These are phyloP conservation scores for Niveomyces coronatus DNA, from an alignment of 2,329 filamentous ascomycete species.

Conservation along the genomic window DNA sequence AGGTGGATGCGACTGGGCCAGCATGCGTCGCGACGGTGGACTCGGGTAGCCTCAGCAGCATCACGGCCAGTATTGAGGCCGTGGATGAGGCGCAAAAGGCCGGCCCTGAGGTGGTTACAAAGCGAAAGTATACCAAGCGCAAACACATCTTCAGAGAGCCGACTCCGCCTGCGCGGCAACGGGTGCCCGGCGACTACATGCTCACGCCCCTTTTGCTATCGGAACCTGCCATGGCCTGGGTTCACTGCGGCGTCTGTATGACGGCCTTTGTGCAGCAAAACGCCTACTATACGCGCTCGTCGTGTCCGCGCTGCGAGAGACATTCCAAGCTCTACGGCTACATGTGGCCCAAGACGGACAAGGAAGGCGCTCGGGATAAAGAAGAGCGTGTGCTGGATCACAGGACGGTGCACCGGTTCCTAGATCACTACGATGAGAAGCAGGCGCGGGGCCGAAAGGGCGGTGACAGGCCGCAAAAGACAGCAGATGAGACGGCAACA, in stretches of 20 bases:
- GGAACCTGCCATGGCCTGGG: conserved; percentile 70
- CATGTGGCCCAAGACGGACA: conserved; percentile 91
- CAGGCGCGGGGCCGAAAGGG: conserved; percentile 35
- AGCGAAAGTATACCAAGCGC: conserved; percentile 26
- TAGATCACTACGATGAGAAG: conserved; percentile 59
- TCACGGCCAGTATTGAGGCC: conserved; percentile 19
- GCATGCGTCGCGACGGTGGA: neutral
- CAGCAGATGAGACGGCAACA: conserved; percentile 14
- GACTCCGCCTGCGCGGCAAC: conserved; percentile 26
- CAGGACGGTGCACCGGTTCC: conserved; percentile 74
- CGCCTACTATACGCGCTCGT: conserved; percentile 73
- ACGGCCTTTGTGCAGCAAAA: conserved; percentile 79
- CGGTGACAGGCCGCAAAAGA: conserved; percentile 18
- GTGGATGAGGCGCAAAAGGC: conserved; percentile 6
- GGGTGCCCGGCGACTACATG: conserved; percentile 69
- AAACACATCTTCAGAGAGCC: conserved; percentile 27
- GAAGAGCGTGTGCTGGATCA: conserved; percentile 71
- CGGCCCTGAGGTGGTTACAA: conserved; percentile 13
- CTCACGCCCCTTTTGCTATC: conserved; percentile 67
- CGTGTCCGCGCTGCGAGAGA: conserved; percentile 86
- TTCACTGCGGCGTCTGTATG: conserved; percentile 77
- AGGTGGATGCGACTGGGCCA: neutral
- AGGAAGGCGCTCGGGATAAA: conserved; percentile 61
- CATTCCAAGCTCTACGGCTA: conserved; percentile 95
- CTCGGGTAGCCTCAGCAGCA: conserved; percentile 8